A percentile compares a stretch with the other conserved stretches of the same genome.
These are phyloP conservation scores for Pholiota microspora DNA, from an alignment of 768 basidiomycete genomes.

Conservation along the genomic window DNA sequence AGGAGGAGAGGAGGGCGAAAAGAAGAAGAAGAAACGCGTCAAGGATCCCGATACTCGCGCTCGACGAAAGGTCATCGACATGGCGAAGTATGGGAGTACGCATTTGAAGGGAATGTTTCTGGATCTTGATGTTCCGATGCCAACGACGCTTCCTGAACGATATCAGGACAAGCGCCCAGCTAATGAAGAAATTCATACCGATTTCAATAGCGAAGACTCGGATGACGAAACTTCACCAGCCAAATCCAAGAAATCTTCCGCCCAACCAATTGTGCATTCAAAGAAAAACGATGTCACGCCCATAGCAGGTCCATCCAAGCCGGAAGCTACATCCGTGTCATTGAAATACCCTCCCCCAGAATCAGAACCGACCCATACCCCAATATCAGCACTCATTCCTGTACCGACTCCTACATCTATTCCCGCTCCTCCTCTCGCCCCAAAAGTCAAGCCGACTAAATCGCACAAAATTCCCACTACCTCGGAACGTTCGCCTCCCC, in stretches of 20 bases:
- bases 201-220: constrained; percentile 14
- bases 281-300: background rate
- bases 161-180: constrained; percentile 11
- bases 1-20: constrained; percentile 15
- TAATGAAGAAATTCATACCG: constrained; percentile 12
- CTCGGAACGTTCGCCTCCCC: background rate
- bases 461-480: background rate
- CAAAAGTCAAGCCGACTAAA: background rate
- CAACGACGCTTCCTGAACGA: constrained; percentile 9
- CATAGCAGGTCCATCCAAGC: background rate
- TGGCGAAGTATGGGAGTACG: constrained; percentile 65
- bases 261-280: background rate
- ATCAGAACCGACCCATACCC: background rate
- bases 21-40: constrained; percentile 42
- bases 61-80: constrained; percentile 66
- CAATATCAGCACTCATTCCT: background rate
- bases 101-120: constrained; percentile 72
- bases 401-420: constrained; percentile 5
- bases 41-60: constrained; percentile 58
- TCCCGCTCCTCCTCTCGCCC: background rate
- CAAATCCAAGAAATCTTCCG: background rate
- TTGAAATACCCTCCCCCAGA: background rate
- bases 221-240: background rate
- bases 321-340: background rate
- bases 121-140: constrained; percentile 35